Base-by-base conservation (phyloP, 768 basidiomycete species). In the Tulasnella sp. region DNA sequence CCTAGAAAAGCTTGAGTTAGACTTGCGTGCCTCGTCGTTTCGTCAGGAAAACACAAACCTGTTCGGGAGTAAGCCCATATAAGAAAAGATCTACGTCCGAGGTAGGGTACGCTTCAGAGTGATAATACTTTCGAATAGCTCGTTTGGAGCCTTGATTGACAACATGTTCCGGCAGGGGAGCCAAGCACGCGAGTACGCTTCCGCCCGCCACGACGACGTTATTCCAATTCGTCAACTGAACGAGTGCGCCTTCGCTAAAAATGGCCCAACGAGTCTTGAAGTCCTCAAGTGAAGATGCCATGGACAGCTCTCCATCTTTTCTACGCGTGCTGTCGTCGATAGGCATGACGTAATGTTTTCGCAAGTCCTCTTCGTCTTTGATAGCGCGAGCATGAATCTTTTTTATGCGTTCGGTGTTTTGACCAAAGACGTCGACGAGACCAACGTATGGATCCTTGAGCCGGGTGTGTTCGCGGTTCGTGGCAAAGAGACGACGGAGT, bases 81-180 rank as follows among this genome's bases (percentile, higher is more conserved):
- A 91, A 83, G 81, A 91, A 91, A 16, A 91, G 83, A 82, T 91
- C 90, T 26, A 91, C 85, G 81, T 91, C 90, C 0, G 89, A 90
- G 0, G 89, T 87, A 6, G 90, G 89, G 78, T 88, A 91, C 5
- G 87, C 87, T 3, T 82, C 84, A 15, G 84, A 84, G 79, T 91
- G 90, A 80, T 87, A 91, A 79, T 87, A 86, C 82, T 90, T 90
- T 74, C 90, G 86, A 77, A 88, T 87, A 0, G 88, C 84, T 77
- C 89, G 84, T 83, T 90, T 91, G n/a, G 88, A 89, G 23, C 61
- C 61, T 48, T 79, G 57, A 5, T 82, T 85, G 83, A 87, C 88
- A 44, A 85, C 85, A 18, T 82, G 82, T 9, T 87, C 87, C 2
- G 88, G 84, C 0, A 91, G 83, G 16, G 90, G 89, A 6, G 85